Conservation (phyloP, 495 filamentous ascomycete genomes). For the Talaromyces adpressus region DNA sequence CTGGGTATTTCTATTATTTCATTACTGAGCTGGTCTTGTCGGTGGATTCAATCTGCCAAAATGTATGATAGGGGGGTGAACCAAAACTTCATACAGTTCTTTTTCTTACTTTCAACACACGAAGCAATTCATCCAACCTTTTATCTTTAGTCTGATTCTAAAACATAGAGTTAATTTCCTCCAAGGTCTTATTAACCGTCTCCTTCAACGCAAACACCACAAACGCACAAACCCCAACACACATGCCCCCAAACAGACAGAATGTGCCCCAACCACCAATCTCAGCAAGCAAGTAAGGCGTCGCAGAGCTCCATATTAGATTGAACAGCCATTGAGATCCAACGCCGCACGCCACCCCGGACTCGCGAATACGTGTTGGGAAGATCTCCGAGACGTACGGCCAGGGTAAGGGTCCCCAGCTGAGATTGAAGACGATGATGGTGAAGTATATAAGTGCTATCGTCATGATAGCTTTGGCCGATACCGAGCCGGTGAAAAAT, state of each 20-base stretch:
- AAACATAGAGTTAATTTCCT: slow-evolving; percentile 63
- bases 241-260: slow-evolving; percentile 36
- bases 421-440: slow-evolving; percentile 38
- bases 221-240: slow-evolving; percentile 32
- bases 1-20: background rate
- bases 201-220: slow-evolving; percentile 46
- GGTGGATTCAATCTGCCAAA: background rate
- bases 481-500: slow-evolving; percentile 15
- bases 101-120: background rate
- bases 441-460: slow-evolving; percentile 44
- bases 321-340: slow-evolving; percentile 49
- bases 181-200: slow-evolving; percentile 65
- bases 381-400: slow-evolving; percentile 40
- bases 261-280: slow-evolving; percentile 45
- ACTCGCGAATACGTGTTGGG: slow-evolving; percentile 41
- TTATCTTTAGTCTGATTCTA: slow-evolving; percentile 7
- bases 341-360: slow-evolving; percentile 38
- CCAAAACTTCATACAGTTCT: background rate
- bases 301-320: slow-evolving; percentile 45
- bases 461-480: slow-evolving; percentile 34
- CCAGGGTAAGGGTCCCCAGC: slow-evolving; percentile 33
- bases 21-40: background rate
- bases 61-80: slow-evolving; percentile 2
- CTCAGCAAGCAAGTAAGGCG: slow-evolving; percentile 43
- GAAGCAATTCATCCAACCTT: background rate